A percentile compares a stretch with the other conserved stretches of the same genome.
These are phyloP conservation scores for Schizochytrium sp. DNA, from an alignment of 108 stramenopile genomes.

Conservation along the genomic window DNA sequence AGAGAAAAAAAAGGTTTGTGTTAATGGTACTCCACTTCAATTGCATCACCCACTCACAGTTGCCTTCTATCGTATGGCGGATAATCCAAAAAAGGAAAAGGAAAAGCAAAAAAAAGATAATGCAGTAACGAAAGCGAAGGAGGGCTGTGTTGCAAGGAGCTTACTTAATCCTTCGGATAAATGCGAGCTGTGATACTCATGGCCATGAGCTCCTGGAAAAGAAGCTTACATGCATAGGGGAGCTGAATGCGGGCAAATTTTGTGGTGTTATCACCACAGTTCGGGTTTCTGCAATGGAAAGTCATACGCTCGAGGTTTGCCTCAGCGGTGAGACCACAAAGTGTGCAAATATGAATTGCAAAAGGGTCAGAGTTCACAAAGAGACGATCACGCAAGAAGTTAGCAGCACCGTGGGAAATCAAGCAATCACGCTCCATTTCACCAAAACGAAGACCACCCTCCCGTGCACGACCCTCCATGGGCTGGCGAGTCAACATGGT, in stretches of 20 bases:
- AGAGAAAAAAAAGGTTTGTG: too few species aligned
- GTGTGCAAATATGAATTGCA: constrained; percentile 92
- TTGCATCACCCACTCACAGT: too few species aligned
- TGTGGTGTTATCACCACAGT: constrained; percentile 26
- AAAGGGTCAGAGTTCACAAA: constrained; percentile 99
- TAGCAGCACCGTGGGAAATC: constrained; percentile 99
- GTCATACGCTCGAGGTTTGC: constrained; percentile 92
- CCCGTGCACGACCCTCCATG: constrained; percentile 97
- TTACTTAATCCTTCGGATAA: constrained; percentile 17
- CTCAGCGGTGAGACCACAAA: constrained; percentile 95
- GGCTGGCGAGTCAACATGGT: constrained; percentile 99
- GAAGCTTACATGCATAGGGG: constrained; percentile 98
- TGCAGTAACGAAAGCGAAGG: too few species aligned
- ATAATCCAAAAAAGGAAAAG: too few species aligned
- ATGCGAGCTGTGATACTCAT: constrained; percentile 74
- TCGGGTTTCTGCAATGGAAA: constrained; percentile 82
- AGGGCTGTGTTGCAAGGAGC: background rate
- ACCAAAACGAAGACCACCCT: constrained; percentile 97
- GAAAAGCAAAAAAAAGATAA: too few species aligned
- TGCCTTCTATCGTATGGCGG: too few species aligned
- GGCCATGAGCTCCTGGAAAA: constrained; percentile 97
- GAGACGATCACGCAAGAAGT: constrained; percentile 97
- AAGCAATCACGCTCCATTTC: constrained; percentile 94
- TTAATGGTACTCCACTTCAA: too few species aligned
- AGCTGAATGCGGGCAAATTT: constrained; percentile 91